These are phyloP conservation scores for Psilocybe cyanescens DNA, from an alignment of 768 basidiomycete species.

Conservation along the genomic window DNA sequence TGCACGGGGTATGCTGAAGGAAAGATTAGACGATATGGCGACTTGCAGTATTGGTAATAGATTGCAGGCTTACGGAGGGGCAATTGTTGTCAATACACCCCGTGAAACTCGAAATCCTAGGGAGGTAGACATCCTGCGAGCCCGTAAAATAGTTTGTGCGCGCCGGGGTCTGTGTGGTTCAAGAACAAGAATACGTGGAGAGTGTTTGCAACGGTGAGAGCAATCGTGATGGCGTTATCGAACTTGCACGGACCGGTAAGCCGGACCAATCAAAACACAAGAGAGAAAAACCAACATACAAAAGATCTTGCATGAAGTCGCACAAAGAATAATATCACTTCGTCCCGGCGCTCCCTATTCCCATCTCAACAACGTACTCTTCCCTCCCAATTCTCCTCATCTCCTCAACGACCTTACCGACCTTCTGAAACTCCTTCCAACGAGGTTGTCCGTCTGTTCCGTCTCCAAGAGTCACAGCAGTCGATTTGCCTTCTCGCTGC, in stretches of 20 bases:
- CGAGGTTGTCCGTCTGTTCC: constrained; percentile 10
- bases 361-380: constrained; percentile 61
- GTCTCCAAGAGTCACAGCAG: background rate
- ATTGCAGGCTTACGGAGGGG: constrained; percentile 45
- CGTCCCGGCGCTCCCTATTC: constrained; percentile 53
- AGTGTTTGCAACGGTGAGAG: background rate
- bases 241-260: constrained; percentile 8
- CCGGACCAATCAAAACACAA: constrained; percentile 1
- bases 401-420: constrained; percentile 70
- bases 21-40: background rate
- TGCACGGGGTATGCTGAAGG: constrained; percentile 56
- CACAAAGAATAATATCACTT: background rate
- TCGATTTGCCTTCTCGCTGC: background rate
- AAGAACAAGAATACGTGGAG: background rate
- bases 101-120: constrained; percentile 42
- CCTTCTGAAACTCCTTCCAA: constrained; percentile 72
- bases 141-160: background rate
- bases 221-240: constrained; percentile 11
- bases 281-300: background rate
- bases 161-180: background rate
- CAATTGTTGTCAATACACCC: constrained; percentile 43
- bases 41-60: background rate
- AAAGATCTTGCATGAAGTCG: background rate
- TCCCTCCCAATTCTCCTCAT: constrained; percentile 64
- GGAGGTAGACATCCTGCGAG: constrained; percentile 13